Conservation (phyloP, 2,329 filamentous ascomycete species). For the Didymosphaeria variabile region DNA sequence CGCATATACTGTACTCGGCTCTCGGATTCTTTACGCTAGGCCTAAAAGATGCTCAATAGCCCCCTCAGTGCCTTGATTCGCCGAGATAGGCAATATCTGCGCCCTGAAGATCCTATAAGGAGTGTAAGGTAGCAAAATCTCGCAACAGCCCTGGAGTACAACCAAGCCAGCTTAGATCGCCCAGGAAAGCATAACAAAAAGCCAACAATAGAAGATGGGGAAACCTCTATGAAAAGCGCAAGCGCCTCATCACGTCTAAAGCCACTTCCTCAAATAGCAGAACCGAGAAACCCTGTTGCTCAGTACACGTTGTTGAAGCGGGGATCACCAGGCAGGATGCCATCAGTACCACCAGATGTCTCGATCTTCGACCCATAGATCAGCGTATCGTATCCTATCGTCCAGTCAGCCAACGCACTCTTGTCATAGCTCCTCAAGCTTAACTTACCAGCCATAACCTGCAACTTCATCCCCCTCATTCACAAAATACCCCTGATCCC, state of each 20-base stretch:
- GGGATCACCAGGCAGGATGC: constrained; percentile 17
- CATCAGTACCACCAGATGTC: constrained; percentile 16
- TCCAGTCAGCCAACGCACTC: background rate
- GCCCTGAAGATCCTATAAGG: too few species aligned
- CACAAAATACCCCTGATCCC: constrained; percentile 21
- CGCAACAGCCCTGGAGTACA: too few species aligned
- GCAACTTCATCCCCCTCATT: constrained; percentile 6
- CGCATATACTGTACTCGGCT: background rate
- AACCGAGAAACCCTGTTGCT: too few species aligned
- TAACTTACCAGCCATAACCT: constrained; percentile 23
- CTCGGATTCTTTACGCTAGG: background rate
- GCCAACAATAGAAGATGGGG: too few species aligned
- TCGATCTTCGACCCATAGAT: constrained; percentile 19
- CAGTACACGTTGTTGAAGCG: constrained; percentile 1
- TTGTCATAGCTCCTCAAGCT: background rate
- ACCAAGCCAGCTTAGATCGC: too few species aligned
- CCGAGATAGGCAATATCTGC: background rate
- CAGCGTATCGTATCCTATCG: constrained; percentile 22
- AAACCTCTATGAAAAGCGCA: background rate
- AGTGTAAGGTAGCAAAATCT: too few species aligned
- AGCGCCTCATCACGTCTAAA: background rate
- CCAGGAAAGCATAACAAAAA: too few species aligned
- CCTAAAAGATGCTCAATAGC: background rate
- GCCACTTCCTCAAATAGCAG: background rate
- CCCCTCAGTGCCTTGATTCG: background rate